Evolutionary conservation across 768 basidiomycete genomes (phyloP), one percentile per base, ranked within the genome.

Genomic region (Mycena filopes): DNA sequence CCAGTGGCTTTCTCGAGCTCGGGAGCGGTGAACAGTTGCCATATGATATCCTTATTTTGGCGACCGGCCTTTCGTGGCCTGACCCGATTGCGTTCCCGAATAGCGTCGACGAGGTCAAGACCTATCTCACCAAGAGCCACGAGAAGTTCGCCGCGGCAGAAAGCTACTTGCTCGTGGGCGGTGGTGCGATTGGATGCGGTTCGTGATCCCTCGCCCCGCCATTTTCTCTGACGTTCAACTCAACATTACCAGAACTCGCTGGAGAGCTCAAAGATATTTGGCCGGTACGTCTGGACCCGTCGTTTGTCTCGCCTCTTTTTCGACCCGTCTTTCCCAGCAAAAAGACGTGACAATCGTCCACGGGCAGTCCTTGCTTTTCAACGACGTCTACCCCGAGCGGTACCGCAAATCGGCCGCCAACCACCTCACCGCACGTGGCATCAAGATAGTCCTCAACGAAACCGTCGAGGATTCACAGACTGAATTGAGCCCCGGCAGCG

Each of bases 41-140:
- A 10, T 93, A 87, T 73, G 81, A 82, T 13, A 75, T 83, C 23
- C 84, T 93, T 45, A 81, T 92, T 40, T 74, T 92, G 36, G 83
- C 88, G 0, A 80, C 89, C 2, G 91, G 91, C 1, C 82, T 81
- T 42, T 74, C 67, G 5, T 92, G 87, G 87, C 71, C 75, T 15
- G 88, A 84, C 0, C 84, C 85, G 0, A 47, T 85, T 46, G 73
- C 76, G 18, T 74, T 89, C 51, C 87, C 86, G 0, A 72, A 78
- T 12, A 70, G 60, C 10, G 74, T 74, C 43, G 67, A 71, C 13
- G 77, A 74, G 18, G 66, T 74, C 3, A 23, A 70, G 29, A 66
- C 69, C 10, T 77, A 72, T 49, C 58, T 82, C 20, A 62, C 69
- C 3, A 56, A 66, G 0, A 79, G 76, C 72, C 76, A 79, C 40